phyloP scores from a whole-genome alignment of 1,139 yeast species.

The Geotrichum candidum region DNA sequence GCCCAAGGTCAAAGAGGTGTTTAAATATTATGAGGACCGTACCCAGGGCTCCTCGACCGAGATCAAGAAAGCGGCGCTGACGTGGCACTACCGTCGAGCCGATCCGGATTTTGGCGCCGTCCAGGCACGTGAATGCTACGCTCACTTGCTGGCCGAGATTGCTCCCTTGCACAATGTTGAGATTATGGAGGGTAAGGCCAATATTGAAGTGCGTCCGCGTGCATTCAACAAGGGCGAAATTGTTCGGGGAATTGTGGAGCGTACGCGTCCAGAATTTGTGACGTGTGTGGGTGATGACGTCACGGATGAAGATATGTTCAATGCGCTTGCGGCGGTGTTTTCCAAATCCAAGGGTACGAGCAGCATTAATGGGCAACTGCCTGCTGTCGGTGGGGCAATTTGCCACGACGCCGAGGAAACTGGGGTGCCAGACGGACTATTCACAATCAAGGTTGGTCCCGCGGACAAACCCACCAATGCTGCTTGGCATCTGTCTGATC shows the following conservation, averaged over 20 bases:
- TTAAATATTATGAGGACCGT: slow-evolving; percentile 66
- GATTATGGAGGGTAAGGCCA: slow-evolving; percentile 94
- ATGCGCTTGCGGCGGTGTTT: slow-evolving; percentile 51
- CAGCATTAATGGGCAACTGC: slow-evolving; percentile 8
- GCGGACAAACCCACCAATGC: slow-evolving; percentile 86
- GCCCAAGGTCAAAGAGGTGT: slow-evolving; percentile 64
- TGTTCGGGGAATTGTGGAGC: slow-evolving; percentile 64
- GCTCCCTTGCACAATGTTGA: slow-evolving; percentile 73
- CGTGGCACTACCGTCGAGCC: slow-evolving; percentile 94
- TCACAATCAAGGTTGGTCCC: slow-evolving; percentile 91
- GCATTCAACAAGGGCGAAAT: slow-evolving; percentile 95
- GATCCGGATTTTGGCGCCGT: slow-evolving; percentile 87
- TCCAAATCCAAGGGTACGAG: neutral
- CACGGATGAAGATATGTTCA: slow-evolving; percentile 97
- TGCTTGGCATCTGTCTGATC: slow-evolving; percentile 79
- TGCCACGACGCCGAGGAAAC: neutral
- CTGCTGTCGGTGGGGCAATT: neutral
- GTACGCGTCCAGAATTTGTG: slow-evolving; percentile 68
- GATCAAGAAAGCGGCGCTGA: slow-evolving; percentile 81
- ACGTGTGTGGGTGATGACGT: slow-evolving; percentile 90
- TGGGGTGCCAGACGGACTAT: slow-evolving; percentile 38
- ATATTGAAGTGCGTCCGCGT: slow-evolving; percentile 88
- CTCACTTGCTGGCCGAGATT: slow-evolving; percentile 54
- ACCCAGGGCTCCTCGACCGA: slow-evolving; percentile 90
- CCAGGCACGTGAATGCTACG: slow-evolving; percentile 70